Evolutionary conservation across 2,329 filamentous ascomycete species (phyloP).

Genomic region (Fusarium duplospermum): DNA sequence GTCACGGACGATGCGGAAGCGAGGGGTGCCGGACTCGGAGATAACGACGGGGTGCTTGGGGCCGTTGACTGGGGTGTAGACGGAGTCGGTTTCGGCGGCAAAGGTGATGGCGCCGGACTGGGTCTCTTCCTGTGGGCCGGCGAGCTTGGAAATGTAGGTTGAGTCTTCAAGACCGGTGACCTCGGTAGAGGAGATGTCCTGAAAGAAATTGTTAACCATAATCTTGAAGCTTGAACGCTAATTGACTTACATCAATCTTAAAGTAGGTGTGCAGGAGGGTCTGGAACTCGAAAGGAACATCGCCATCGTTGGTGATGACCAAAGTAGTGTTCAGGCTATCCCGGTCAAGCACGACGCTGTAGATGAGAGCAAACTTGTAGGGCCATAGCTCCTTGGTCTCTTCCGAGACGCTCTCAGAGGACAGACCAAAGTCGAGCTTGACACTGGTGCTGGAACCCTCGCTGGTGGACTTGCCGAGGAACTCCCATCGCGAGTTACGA

Average conservation of each 20-base stretch:
- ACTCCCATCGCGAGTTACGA: conserved; percentile 90
- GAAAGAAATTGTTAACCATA: neutral
- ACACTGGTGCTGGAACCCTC: conserved; percentile 72
- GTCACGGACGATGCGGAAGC: conserved; percentile 82
- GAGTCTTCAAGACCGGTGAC: conserved; percentile 82
- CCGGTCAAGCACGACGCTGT: conserved; percentile 86
- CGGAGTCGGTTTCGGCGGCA: conserved; percentile 84
- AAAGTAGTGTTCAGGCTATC: conserved; percentile 83
- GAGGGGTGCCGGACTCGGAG: conserved; percentile 69
- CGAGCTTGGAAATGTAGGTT: conserved; percentile 86
- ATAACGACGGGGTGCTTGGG: conserved; percentile 70
- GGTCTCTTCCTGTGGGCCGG: conserved; percentile 74
- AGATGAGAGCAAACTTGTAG: conserved; percentile 88
- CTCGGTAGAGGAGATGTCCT: conserved; percentile 83
- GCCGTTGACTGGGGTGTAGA: conserved; percentile 79
- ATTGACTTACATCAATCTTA: conserved; percentile 73
- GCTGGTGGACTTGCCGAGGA: conserved; percentile 81
- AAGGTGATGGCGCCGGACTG: conserved; percentile 75
- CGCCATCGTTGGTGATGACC: conserved; percentile 89
- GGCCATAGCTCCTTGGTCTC: conserved; percentile 81
- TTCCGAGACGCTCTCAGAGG: conserved; percentile 75
- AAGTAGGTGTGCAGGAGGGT: conserved; percentile 93
- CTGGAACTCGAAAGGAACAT: conserved; percentile 88
- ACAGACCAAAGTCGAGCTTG: conserved; percentile 96
- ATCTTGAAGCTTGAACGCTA: neutral